Evolutionary conservation across 208 protist genomes (phyloP).

Genomic region (Crithidia acanthocephali): DNA sequence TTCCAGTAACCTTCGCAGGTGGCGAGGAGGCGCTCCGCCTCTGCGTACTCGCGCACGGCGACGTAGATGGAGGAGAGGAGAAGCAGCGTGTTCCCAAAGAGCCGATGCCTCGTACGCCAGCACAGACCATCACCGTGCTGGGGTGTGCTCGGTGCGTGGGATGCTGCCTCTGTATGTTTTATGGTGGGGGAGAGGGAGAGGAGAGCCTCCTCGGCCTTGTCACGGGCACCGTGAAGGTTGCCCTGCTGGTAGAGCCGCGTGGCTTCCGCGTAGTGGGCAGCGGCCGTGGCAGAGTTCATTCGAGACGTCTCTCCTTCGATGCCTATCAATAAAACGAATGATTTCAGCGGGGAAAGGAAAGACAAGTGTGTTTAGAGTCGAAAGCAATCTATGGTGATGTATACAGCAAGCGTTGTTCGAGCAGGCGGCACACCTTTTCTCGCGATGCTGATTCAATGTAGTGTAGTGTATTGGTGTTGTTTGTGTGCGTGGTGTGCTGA

Average conservation of each 20-base stretch:
- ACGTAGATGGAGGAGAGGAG: slow-evolving; percentile 58
- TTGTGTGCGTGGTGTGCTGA: not conserved
- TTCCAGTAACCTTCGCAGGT: slow-evolving; percentile 61
- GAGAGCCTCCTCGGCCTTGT: slow-evolving; percentile 34
- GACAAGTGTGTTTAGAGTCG: too few species aligned
- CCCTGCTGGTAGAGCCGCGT: slow-evolving; percentile 30
- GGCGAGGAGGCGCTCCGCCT: slow-evolving; percentile 64
- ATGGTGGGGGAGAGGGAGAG: slow-evolving; percentile 20
- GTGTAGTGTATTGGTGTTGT: not conserved
- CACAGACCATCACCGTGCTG: not conserved
- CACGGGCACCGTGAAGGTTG: slow-evolving; percentile 41
- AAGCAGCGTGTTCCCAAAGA: slow-evolving; percentile 55
- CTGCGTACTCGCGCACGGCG: slow-evolving; percentile 39
- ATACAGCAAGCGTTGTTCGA: too few species aligned
- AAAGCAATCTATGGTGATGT: not conserved
- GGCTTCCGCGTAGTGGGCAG: slow-evolving; percentile 34
- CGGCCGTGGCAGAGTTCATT: slow-evolving; percentile 19
- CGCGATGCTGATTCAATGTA: too few species aligned
- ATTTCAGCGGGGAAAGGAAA: not conserved
- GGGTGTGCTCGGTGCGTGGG: not conserved
- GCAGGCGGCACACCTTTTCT: too few species aligned
- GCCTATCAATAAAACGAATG: not conserved
- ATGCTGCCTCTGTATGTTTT: not conserved
- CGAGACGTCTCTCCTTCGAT: too few species aligned
- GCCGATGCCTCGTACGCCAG: slow-evolving; percentile 15